A percentile compares a stretch with the other conserved stretches of the same genome.
These are phyloP conservation scores for Geotrichum restrictum DNA, from an alignment of 1,139 yeast genomes.

Conservation along the genomic window DNA sequence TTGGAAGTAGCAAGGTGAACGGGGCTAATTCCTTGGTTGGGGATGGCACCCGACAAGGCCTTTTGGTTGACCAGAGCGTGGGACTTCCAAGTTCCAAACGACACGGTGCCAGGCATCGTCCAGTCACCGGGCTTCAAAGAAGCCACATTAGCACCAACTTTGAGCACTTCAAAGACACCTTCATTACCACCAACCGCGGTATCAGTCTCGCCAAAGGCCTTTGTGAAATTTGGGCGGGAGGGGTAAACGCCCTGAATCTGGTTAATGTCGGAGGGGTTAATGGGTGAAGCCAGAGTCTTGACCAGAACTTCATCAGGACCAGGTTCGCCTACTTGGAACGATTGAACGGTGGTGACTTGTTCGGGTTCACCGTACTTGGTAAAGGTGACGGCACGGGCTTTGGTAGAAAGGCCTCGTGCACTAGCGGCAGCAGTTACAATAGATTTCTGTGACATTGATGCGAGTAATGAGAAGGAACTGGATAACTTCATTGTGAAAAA, in stretches of 20 bases:
- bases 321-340: slow-evolving; percentile 36
- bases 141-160: slow-evolving; percentile 52
- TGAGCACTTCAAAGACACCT: slow-evolving; percentile 80
- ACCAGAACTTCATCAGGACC: slow-evolving; percentile 48
- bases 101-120: slow-evolving; percentile 79
- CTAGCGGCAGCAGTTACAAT: not conserved
- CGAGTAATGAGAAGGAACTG: no score
- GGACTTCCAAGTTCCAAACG: slow-evolving; percentile 94
- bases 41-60: slow-evolving; percentile 66
- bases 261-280: slow-evolving; percentile 88
- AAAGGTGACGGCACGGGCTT: slow-evolving; percentile 21
- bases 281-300: slow-evolving; percentile 75
- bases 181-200: slow-evolving; percentile 88
- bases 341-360: slow-evolving; percentile 12
- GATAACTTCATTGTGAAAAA: no score
- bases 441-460: not conserved
- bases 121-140: slow-evolving; percentile 71
- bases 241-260: slow-evolving; percentile 94
- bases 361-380: slow-evolving; percentile 17
- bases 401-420: slow-evolving; percentile 8
- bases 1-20: slow-evolving; percentile 18
- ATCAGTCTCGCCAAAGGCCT: slow-evolving; percentile 53
- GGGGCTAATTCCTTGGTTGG: slow-evolving; percentile 15
- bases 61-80: slow-evolving; percentile 48
- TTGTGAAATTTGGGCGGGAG: slow-evolving; percentile 62